phyloP scores from a whole-genome alignment of 1,284 basidiomycete species.

The Leccinum cinnamomeum region DNA sequence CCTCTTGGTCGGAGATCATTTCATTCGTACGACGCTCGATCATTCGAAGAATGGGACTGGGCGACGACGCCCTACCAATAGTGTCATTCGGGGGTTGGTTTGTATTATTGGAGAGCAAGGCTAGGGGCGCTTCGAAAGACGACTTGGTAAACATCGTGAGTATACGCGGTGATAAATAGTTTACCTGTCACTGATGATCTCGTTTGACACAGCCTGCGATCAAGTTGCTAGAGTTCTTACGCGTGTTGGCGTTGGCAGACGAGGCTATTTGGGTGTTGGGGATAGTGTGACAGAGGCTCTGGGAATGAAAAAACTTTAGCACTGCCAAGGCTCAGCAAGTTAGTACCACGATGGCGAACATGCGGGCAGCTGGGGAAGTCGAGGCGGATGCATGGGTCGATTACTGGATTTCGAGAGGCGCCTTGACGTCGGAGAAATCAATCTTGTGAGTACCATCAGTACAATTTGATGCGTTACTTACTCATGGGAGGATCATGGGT shows the following conservation, averaged over 20 bases:
- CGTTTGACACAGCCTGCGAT: no score
- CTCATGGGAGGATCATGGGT: no score
- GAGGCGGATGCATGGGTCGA: constrained; percentile 13
- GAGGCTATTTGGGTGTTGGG: neutral
- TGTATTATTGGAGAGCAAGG: neutral
- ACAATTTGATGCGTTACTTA: no score
- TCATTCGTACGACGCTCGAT: no score
- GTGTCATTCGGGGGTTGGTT: neutral
- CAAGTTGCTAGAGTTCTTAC: neutral
- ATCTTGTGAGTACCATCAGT: no score
- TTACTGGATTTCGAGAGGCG: neutral
- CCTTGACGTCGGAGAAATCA: no score
- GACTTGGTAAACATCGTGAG: neutral
- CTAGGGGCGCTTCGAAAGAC: neutral
- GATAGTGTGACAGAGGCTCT: no score
- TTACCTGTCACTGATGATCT: no score
- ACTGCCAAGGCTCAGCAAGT: neutral
- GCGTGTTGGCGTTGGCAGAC: neutral
- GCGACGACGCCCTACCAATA: neutral
- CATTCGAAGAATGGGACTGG: no score
- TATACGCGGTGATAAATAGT: neutral
- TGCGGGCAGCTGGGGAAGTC: neutral
- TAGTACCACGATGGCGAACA: constrained; percentile 1
- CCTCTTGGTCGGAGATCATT: no score
- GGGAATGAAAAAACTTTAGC: no score